Percentiles rank a stretch among this genome's conserved stretches.
phyloP scores from a whole-genome alignment of 148 eudicot species.

The Diospyros kaki region DNA sequence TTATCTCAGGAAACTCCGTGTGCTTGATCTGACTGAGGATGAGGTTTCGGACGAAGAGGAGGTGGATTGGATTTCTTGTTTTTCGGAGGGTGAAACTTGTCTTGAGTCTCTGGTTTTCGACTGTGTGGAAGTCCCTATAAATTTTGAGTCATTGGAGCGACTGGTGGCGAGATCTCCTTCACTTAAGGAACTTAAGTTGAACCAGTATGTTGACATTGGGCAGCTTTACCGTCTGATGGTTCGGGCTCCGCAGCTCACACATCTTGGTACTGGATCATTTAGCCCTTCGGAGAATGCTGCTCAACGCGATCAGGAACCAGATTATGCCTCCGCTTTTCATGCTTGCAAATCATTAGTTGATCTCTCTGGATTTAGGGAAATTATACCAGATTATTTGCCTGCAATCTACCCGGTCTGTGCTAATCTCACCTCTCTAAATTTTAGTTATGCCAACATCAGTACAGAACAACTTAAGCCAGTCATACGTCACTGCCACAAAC shows the following conservation, averaged over 20 bases:
- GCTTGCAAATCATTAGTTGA: slow-evolving; percentile 70
- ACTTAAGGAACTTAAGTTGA: slow-evolving; percentile 60
- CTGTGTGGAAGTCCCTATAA: slow-evolving; percentile 58
- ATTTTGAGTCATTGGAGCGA: slow-evolving; percentile 57
- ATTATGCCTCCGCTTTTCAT: slow-evolving; percentile 54
- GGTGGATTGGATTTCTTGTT: slow-evolving; percentile 77
- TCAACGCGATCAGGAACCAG: slow-evolving; percentile 51
- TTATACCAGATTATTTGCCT: slow-evolving; percentile 54
- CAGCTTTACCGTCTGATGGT: slow-evolving; percentile 55
- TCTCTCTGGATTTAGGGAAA: slow-evolving; percentile 75
- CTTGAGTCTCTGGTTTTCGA: slow-evolving; percentile 70
- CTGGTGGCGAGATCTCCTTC: slow-evolving; percentile 61
- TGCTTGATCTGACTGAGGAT: slow-evolving; percentile 70
- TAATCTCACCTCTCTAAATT: slow-evolving; percentile 72
- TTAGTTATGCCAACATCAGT: slow-evolving; percentile 72
- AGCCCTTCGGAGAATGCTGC: slow-evolving; percentile 32
- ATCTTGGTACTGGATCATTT: slow-evolving; percentile 84
- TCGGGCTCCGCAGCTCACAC: slow-evolving; percentile 73
- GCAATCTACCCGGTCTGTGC: slow-evolving; percentile 62
- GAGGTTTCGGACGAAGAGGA: slow-evolving; percentile 66
- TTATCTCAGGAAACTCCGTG: slow-evolving; percentile 57
- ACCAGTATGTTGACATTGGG: slow-evolving; percentile 46
- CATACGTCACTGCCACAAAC: slow-evolving; percentile 63
- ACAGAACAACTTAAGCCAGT: slow-evolving; percentile 58
- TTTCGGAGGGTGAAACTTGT: slow-evolving; percentile 56